phyloP scores from a whole-genome alignment of 2,329 filamentous ascomycete species.

The Claviceps maximensis region DNA sequence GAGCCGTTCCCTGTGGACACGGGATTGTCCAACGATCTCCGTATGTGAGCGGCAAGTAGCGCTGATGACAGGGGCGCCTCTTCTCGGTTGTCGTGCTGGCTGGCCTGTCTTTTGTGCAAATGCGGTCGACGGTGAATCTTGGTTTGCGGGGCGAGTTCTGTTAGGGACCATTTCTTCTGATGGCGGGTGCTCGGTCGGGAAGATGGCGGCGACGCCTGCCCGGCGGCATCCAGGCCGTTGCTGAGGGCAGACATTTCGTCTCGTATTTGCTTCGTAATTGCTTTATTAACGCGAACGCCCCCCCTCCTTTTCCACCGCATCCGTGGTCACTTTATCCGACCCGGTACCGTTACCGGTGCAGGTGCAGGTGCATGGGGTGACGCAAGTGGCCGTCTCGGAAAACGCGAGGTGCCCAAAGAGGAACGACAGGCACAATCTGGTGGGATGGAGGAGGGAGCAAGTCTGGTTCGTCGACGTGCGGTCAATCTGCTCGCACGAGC shows the following conservation, averaged over 20 bases:
- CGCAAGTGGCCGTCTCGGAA: constrained; percentile 1
- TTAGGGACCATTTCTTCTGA: constrained; percentile 42
- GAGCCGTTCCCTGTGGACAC: constrained; percentile 33
- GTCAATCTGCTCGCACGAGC: background rate
- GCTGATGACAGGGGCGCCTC: constrained; percentile 6
- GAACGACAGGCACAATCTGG: no score
- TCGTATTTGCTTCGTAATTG: background rate
- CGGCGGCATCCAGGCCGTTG: background rate
- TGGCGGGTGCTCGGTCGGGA: constrained; percentile 26
- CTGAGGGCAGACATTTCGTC: constrained; percentile 7
- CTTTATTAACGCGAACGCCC: background rate
- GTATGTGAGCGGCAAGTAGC: constrained; percentile 13
- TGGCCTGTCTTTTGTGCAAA: constrained; percentile 17
- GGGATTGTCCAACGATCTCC: constrained; percentile 31
- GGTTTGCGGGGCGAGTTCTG: constrained; percentile 37
- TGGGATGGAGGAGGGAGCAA: background rate
- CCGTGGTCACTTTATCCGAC: background rate
- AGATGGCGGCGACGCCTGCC: constrained; percentile 2
- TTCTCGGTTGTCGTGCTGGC: constrained; percentile 17
- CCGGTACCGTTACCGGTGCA: background rate
- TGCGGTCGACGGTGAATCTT: constrained; percentile 26
- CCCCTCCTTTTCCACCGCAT: background rate
- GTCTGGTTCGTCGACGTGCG: background rate
- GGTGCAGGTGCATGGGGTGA: background rate
- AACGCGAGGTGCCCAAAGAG: background rate